phyloP scores from a whole-genome alignment of 306 rosid species.

The Lathyrus oleraceus region DNA sequence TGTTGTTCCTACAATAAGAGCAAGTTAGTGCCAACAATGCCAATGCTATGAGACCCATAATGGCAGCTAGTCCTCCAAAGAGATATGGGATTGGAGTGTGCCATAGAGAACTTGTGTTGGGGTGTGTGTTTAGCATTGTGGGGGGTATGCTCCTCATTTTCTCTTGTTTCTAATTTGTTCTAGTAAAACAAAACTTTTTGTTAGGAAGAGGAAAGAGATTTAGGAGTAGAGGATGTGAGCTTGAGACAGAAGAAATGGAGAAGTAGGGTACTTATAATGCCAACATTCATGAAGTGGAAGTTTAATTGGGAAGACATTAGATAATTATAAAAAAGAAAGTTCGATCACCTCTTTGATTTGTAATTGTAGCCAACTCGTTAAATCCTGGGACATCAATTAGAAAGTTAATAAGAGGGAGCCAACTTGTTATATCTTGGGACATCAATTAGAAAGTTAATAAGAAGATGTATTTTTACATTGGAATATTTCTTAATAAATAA shows the following conservation, averaged over 20 bases:
- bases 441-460: too few species aligned
- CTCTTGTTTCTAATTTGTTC: neutral
- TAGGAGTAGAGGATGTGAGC: constrained; percentile 27
- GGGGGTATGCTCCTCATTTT: constrained; percentile 49
- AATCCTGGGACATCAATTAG: too few species aligned
- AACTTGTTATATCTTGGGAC: too few species aligned
- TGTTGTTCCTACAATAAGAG: constrained; percentile 51
- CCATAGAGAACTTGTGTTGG: constrained; percentile 47
- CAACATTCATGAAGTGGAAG: constrained; percentile 3
- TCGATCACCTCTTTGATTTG: neutral
- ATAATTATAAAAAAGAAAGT: neutral
- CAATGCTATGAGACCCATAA: constrained; percentile 58
- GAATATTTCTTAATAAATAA: too few species aligned
- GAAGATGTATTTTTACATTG: too few species aligned
- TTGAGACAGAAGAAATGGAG: constrained; percentile 24
- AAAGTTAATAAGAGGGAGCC: too few species aligned
- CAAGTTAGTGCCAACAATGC: constrained; percentile 66
- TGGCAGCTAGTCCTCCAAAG: constrained; percentile 70
- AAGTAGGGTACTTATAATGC: constrained; percentile 46
- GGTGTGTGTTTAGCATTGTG: constrained; percentile 9
- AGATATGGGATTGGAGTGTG: constrained; percentile 85
- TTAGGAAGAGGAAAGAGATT: neutral
- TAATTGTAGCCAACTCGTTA: neutral
- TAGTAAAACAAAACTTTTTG: neutral
- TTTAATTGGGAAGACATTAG: neutral